Percentiles rank a stretch among this genome's conserved stretches.
Conservation (phyloP, 176 grass and related monocot species). For the Oryza meyeriana region DNA sequence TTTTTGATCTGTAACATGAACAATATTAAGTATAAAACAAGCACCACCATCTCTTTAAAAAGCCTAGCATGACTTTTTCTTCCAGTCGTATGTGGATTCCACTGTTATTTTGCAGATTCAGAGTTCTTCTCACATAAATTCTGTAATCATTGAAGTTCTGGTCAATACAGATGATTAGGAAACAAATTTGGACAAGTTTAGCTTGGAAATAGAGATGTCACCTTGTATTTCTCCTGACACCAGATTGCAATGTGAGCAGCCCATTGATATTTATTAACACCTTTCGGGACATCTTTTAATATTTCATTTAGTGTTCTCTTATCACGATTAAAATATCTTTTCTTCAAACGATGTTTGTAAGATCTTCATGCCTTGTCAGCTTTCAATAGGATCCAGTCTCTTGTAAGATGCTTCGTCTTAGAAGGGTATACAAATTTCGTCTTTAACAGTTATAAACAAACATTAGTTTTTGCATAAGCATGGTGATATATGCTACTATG, state of each 20-base stretch:
- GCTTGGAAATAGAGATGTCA: neutral
- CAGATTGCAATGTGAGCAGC: neutral
- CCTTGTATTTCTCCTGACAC: neutral
- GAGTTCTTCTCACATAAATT: neutral
- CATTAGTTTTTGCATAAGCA: neutral
- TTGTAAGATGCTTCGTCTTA: neutral
- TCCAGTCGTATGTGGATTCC: neutral
- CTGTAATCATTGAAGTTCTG: neutral
- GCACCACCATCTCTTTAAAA: neutral
- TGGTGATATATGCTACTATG: neutral
- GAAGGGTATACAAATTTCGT: neutral
- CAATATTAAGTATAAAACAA: neutral
- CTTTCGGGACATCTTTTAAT: neutral
- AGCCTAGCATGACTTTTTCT: neutral
- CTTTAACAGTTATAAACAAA: neutral
- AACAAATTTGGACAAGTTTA: neutral
- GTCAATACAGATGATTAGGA: no score
- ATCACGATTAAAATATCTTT: neutral
- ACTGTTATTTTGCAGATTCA: neutral
- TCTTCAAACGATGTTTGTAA: constrained; percentile 16
- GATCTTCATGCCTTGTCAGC: neutral
- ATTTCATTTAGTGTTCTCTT: neutral
- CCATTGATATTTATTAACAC: constrained; percentile 1
- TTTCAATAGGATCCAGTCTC: neutral
- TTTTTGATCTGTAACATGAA: neutral